Conservation (phyloP, 2,329 filamentous ascomycete genomes). For the Elsinoe perseae region DNA sequence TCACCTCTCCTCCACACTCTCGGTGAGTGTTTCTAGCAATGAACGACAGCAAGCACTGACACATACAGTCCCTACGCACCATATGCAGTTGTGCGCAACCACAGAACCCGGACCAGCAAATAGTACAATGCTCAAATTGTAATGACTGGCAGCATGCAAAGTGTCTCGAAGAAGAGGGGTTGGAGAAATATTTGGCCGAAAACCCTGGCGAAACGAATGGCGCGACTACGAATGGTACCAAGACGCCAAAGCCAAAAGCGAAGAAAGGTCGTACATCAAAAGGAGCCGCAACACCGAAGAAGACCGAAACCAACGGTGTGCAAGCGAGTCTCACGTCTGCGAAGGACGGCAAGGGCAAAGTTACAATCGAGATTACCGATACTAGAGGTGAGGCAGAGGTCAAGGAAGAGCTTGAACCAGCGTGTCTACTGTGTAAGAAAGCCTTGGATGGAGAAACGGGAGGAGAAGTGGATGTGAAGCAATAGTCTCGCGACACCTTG, state of each 20-base stretch:
- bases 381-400: constrained; percentile 21
- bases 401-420: constrained; percentile 20
- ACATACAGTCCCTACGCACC: constrained; percentile 26
- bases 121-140: constrained; percentile 37
- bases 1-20: constrained; percentile 28
- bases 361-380: constrained; percentile 26
- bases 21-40: constrained; percentile 26
- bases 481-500: neutral
- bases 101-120: constrained; percentile 36
- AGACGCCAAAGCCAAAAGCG: neutral
- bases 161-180: constrained; percentile 29
- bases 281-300: neutral
- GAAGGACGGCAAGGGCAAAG: constrained; percentile 15
- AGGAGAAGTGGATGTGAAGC: constrained; percentile 3
- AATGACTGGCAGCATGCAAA: constrained; percentile 37
- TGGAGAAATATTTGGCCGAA: constrained; percentile 5
- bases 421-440: constrained; percentile 25
- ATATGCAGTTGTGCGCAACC: constrained; percentile 36
- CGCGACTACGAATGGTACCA: neutral
- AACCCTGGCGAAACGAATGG: neutral
- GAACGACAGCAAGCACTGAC: constrained; percentile 8
- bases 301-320: constrained; percentile 9
- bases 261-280: constrained; percentile 10
- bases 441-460: constrained; percentile 19
- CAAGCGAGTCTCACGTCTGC: neutral